phyloP scores from a whole-genome alignment of 306 rosid species.

The Lupinus albus region DNA sequence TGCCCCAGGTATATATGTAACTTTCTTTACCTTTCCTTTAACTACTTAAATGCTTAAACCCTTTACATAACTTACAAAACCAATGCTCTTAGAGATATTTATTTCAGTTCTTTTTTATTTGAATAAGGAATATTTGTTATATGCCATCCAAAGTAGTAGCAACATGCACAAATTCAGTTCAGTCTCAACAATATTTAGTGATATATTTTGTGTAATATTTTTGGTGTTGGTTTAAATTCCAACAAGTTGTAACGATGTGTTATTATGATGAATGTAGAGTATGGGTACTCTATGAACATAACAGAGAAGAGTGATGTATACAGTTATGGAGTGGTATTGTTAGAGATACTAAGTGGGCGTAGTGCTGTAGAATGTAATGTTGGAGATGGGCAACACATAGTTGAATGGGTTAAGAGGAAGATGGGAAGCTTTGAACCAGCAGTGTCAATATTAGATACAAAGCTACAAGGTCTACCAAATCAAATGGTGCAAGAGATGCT shows the following conservation, averaged over 20 bases:
- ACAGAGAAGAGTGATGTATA: conserved; percentile 98
- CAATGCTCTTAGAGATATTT: conserved; percentile 17
- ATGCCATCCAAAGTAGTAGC: not conserved
- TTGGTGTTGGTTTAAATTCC: conserved; percentile 22
- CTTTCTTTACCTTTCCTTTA: conserved; percentile 8
- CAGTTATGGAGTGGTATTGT: conserved; percentile 90
- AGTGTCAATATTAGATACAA: conserved; percentile 71
- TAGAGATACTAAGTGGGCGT: conserved; percentile 88
- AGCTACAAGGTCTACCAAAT: conserved; percentile 89
- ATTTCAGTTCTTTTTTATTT: conserved; percentile 7
- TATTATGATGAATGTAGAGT: conserved; percentile 60
- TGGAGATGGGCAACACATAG: conserved; percentile 91
- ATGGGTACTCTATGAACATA: conserved; percentile 97
- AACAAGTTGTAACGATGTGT: conserved; percentile 14
- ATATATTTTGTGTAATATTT: conserved; percentile 21
- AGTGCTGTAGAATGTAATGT: conserved; percentile 75
- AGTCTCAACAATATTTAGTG: not conserved
- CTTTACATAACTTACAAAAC: conserved; percentile 1
- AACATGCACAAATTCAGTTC: too few relatives aligned
- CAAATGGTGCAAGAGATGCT: conserved; percentile 99
- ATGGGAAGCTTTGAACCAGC: conserved; percentile 99
- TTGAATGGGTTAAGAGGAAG: conserved; percentile 98
- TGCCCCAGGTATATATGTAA: conserved; percentile 77
- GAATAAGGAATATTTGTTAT: conserved; percentile 7
- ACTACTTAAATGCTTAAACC: conserved; percentile 1